Conservation (phyloP, 805 yeast genomes). For the Candida qinlingensis region DNA sequence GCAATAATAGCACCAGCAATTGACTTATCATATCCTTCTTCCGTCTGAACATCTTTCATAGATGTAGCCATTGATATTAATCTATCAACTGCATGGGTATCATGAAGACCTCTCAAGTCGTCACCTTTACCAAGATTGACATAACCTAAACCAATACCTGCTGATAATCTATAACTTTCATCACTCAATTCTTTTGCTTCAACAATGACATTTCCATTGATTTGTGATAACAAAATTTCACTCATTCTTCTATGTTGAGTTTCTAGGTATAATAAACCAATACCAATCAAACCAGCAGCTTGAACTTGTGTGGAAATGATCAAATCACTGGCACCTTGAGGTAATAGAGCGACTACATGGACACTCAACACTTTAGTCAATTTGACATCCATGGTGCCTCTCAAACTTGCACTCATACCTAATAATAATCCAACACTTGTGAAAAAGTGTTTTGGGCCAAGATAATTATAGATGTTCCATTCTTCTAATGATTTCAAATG, state of each 20-base stretch:
- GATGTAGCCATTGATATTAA: constrained; percentile 54
- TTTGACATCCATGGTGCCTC: constrained; percentile 79
- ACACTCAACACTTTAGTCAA: constrained; percentile 88
- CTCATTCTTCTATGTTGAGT: constrained; percentile 85
- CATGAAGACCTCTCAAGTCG: constrained; percentile 52
- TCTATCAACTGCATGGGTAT: constrained; percentile 57
- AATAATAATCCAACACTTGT: constrained; percentile 83
- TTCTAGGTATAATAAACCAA: constrained; percentile 76
- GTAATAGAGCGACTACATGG: constrained; percentile 86
- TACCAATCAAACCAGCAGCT: constrained; percentile 85
- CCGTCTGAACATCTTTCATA: constrained; percentile 57
- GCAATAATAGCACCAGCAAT: constrained; percentile 75
- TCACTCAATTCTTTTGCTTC: constrained; percentile 53
- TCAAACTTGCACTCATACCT: constrained; percentile 89
- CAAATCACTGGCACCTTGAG: constrained; percentile 84
- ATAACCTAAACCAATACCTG: constrained; percentile 84
- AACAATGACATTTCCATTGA: constrained; percentile 46
- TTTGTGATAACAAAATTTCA: constrained; percentile 67
- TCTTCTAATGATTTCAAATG: constrained; percentile 80
- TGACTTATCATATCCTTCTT: constrained; percentile 54
- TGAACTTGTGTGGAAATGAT: constrained; percentile 82
- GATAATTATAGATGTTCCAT: constrained; percentile 92
- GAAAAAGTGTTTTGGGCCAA: constrained; percentile 81
- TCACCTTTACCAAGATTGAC: constrained; percentile 77
- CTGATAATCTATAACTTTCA: constrained; percentile 81